Percentiles rank a stretch among this genome's conserved stretches.
phyloP scores from a whole-genome alignment of 495 filamentous ascomycete genomes.

The Annulohypoxylon bovei region DNA sequence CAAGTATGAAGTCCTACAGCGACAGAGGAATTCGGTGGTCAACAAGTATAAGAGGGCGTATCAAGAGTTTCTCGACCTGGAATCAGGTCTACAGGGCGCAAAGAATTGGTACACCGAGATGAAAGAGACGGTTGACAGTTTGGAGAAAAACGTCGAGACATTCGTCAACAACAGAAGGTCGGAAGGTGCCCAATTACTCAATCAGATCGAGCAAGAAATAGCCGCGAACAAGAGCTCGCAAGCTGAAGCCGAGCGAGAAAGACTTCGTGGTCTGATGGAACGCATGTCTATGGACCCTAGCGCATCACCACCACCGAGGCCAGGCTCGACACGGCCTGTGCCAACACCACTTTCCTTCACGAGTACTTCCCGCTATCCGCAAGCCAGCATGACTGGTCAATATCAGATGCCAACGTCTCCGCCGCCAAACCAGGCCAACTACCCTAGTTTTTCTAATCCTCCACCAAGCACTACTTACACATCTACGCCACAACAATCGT shows the following conservation, averaged over 20 bases:
- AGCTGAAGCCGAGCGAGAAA: conserved; percentile 85
- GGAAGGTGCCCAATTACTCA: conserved; percentile 88
- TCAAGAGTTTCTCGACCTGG: conserved; percentile 91
- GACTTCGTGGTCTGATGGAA: conserved; percentile 91
- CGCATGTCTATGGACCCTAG: conserved; percentile 82
- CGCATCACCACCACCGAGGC: conserved; percentile 57
- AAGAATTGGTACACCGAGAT: conserved; percentile 95
- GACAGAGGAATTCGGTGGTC: conserved; percentile 83
- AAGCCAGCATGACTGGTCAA: conserved; percentile 58
- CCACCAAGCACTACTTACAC: conserved; percentile 41
- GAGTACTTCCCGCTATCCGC: conserved; percentile 55
- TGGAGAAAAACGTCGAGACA: conserved; percentile 96
- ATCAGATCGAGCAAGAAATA: conserved; percentile 84
- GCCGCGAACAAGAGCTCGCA: conserved; percentile 73
- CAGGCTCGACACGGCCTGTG: conserved; percentile 58
- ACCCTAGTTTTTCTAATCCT: conserved; percentile 45
- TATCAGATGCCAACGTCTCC: conserved; percentile 63
- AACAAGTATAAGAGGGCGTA: conserved; percentile 90
- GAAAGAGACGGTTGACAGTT: conserved; percentile 90
- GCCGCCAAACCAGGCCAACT: conserved; percentile 58
- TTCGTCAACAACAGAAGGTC: conserved; percentile 95
- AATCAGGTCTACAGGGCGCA: conserved; percentile 83
- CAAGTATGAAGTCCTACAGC: conserved; percentile 88
- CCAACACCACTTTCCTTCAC: conserved; percentile 57
- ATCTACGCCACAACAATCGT: conserved; percentile 39